Conservation (phyloP, 352 stramenopile genomes). For the Phytophthora palmivora region DNA sequence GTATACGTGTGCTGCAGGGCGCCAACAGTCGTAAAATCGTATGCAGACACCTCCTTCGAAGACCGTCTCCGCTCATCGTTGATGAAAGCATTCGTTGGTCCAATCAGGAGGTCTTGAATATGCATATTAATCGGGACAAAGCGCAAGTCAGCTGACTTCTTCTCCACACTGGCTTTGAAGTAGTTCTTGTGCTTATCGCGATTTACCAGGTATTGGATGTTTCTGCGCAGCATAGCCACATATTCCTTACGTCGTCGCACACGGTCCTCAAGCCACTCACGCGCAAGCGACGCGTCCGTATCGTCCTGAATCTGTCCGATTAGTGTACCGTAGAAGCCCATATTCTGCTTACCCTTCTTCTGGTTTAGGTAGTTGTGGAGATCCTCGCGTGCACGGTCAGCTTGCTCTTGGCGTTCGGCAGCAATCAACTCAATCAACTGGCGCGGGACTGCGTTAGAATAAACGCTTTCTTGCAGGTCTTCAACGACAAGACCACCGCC, state of each 20-base stretch:
- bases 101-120: conserved; percentile 87
- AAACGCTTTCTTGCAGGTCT: conserved; percentile 81
- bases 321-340: conserved; percentile 86
- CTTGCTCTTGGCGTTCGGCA: conserved; percentile 79
- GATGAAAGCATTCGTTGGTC: conserved; percentile 84
- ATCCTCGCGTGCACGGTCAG: conserved; percentile 81
- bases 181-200: conserved; percentile 91
- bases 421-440: conserved; percentile 85
- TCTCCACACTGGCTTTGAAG: conserved; percentile 90
- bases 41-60: conserved; percentile 85
- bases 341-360: conserved; percentile 87
- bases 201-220: conserved; percentile 88
- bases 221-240: conserved; percentile 79
- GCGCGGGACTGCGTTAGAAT: conserved; percentile 81
- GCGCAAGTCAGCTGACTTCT: conserved; percentile 80
- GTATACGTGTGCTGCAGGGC: conserved; percentile 82
- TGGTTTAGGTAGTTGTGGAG: conserved; percentile 82
- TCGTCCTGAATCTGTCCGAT: conserved; percentile 91
- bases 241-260: conserved; percentile 86
- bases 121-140: conserved; percentile 91
- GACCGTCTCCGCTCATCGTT: conserved; percentile 79
- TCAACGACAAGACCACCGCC: conserved; percentile 84
- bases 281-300: conserved; percentile 72
- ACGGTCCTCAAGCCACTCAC: conserved; percentile 83
- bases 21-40: conserved; percentile 88